Base-by-base conservation (phyloP, 2,329 filamentous ascomycete species). In the Verticillium nonalfalfae region DNA sequence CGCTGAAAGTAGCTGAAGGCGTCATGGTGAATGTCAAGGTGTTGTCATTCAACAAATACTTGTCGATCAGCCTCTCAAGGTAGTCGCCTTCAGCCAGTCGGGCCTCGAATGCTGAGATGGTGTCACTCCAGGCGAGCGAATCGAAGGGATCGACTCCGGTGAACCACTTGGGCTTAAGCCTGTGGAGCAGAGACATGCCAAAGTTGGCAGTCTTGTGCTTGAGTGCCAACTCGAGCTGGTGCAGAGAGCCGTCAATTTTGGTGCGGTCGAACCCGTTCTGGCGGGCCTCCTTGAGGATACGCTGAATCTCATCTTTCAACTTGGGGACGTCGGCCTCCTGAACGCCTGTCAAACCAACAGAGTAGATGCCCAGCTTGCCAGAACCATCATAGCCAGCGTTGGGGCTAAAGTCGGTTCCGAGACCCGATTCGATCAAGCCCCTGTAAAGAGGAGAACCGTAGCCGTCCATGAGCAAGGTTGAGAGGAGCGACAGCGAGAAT, bases 181-280 rank as follows among this genome's bases (percentile, higher is more conserved):
- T 87, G 68, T 97, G 91, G 75, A 99, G 86, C 59, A 98, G 85
- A 18, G 89, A 88, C 82, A 97, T 91, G 14, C 95, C 95, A 71
- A 99, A 99, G 69, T 90, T 93, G 60, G 95, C 91, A 0, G 93
- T 97, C 80, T 98, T 98, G 78, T 99, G 93, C 77, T 97, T 97
- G 57, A 98, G 78, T 0, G 88, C 84, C n/a, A 99, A 82, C 72
- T 99, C 95, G 4, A 98, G 78, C 74, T 98, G 94, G 73, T 99
- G 95, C 60, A 99, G 82, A 65, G 96, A 90, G 2, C 95, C 95
- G 65, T 97, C 91, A 62, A 99, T 91, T 75, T 99, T 99, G 68
- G 88, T 86, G 69, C 88, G 83, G 62, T 95, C 93, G 68, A 99
- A 97, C 0, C 95, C 94, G 63, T 88, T 90, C 33, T 87, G 78